phyloP scores from a whole-genome alignment of 345 rosid species.

The Adansonia digitata region DNA sequence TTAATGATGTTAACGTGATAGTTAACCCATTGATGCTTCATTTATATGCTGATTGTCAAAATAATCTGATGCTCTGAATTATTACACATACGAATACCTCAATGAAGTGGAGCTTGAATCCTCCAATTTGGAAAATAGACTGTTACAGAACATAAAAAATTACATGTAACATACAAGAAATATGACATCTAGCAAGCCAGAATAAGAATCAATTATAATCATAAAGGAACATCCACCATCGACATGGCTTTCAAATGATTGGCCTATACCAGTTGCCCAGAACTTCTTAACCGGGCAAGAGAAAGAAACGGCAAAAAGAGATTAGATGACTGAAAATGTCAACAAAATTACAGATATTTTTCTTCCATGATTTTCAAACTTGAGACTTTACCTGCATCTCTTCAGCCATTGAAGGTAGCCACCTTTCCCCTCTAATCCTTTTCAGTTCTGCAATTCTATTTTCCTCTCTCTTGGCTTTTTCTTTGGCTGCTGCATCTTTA shows the following conservation, averaged over 20 bases:
- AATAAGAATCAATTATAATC: neutral
- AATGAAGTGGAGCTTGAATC: neutral
- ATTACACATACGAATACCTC: too few species aligned
- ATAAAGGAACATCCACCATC: neutral
- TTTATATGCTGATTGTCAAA: neutral
- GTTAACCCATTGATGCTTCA: neutral
- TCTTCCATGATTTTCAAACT: neutral
- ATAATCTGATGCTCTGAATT: neutral
- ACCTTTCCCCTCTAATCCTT: slow-evolving; percentile 70
- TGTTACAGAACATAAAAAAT: neutral
- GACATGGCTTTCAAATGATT: neutral
- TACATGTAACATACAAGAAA: neutral
- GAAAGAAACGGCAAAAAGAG: neutral
- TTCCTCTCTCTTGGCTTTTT: slow-evolving; percentile 72
- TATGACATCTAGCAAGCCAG: neutral
- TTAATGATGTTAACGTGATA: neutral
- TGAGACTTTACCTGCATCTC: slow-evolving; percentile 37
- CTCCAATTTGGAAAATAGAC: neutral
- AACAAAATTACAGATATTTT: neutral
- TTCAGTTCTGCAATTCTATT: slow-evolving; percentile 69
- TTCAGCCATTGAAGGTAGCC: slow-evolving; percentile 76
- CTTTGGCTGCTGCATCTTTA: slow-evolving; percentile 60
- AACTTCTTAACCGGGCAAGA: slow-evolving; percentile 13
- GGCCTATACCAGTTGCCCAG: slow-evolving; percentile 8
- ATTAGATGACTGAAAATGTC: neutral